A percentile compares a stretch with the other conserved stretches of the same genome.
phyloP scores from a whole-genome alignment of 2,329 filamentous ascomycete species.

The Pleochaeta shiraiana region DNA sequence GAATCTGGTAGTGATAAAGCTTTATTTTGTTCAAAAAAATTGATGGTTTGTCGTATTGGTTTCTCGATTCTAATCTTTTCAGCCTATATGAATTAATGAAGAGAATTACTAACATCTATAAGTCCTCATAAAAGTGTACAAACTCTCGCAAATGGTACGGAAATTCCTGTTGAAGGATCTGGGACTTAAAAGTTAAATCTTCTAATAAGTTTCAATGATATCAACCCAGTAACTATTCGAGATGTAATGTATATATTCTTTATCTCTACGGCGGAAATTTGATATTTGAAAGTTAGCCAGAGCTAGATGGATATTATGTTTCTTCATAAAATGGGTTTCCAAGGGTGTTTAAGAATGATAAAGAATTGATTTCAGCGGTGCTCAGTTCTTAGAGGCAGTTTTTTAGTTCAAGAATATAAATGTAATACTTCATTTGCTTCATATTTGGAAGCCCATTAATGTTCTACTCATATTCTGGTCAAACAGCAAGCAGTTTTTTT shows the following conservation, averaged over 20 bases:
- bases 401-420: too few relatives aligned
- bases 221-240: background rate
- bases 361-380: too few relatives aligned
- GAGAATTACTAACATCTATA: background rate
- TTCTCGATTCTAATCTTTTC: background rate
- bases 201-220: too few relatives aligned
- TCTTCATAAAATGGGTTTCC: too few relatives aligned
- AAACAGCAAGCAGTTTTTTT: too few relatives aligned
- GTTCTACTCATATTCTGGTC: background rate
- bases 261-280: background rate
- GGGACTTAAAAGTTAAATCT: background rate
- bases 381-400: too few relatives aligned
- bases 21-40: background rate
- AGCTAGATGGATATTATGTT: too few relatives aligned
- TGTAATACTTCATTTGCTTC: too few relatives aligned
- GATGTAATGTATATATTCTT: background rate
- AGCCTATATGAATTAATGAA: background rate
- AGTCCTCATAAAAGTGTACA: background rate
- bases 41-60: background rate
- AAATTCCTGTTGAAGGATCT: background rate
- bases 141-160: background rate
- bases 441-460: too few relatives aligned
- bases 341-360: too few relatives aligned
- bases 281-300: background rate
- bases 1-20: background rate